phyloP scores from a whole-genome alignment of 1,139 yeast species.

The Pichia terricola region DNA sequence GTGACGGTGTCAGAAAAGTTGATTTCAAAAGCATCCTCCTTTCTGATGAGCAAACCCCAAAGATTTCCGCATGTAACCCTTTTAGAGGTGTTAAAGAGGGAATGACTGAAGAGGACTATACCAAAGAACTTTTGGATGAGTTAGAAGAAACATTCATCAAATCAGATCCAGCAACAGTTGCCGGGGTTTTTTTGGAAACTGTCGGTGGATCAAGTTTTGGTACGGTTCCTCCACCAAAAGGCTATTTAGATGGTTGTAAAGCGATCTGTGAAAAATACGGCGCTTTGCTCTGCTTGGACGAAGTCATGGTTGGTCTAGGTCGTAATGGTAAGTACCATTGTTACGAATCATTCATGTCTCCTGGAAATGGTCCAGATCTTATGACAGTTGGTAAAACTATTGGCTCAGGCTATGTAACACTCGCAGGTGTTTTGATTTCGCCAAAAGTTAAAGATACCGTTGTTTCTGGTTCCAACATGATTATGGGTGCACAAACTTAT shows the following conservation, averaged over 20 bases:
- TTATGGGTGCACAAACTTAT: slow-evolving; percentile 52
- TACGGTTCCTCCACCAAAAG: slow-evolving; percentile 45
- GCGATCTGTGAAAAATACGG: slow-evolving; percentile 37
- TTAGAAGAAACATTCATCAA: slow-evolving; percentile 41
- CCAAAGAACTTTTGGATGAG: slow-evolving; percentile 36
- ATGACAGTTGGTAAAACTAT: slow-evolving; percentile 57
- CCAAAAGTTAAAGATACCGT: slow-evolving; percentile 40
- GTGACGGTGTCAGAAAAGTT: slow-evolving; percentile 33
- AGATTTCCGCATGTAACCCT: slow-evolving; percentile 40
- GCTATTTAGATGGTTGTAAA: slow-evolving; percentile 35
- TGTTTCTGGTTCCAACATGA: slow-evolving; percentile 34
- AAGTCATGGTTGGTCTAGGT: slow-evolving; percentile 45
- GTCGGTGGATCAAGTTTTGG: slow-evolving; percentile 53
- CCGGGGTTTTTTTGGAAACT: slow-evolving; percentile 47
- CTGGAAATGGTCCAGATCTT: slow-evolving; percentile 46
- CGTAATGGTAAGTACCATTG: slow-evolving; percentile 33
- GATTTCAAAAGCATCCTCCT: slow-evolving; percentile 34
- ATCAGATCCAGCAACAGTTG: slow-evolving; percentile 46
- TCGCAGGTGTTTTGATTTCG: slow-evolving; percentile 49
- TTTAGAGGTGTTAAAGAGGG: slow-evolving; percentile 37
- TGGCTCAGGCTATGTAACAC: slow-evolving; percentile 56
- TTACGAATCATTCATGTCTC: slow-evolving; percentile 36
- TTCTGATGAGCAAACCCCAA: slow-evolving; percentile 34
- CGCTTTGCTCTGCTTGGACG: slow-evolving; percentile 36
- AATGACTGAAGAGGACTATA: slow-evolving; percentile 41